A percentile compares a stretch with the other conserved stretches of the same genome.
Evolutionary conservation across 1,139 yeast genomes (phyloP).

Genomic region (Scheffersomyces stambukii): DNA sequence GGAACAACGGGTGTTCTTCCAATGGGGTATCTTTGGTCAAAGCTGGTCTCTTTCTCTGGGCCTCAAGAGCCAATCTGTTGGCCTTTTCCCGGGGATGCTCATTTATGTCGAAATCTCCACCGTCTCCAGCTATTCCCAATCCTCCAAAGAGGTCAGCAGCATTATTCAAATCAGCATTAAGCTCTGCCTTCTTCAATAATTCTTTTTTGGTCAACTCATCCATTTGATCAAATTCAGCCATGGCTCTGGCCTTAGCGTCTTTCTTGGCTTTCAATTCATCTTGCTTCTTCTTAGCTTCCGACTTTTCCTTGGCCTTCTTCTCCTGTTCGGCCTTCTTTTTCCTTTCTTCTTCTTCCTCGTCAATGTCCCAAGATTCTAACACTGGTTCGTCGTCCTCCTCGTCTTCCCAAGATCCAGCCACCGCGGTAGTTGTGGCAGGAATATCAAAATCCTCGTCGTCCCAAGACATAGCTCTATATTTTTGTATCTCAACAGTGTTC

Average conservation of each 20-base stretch:
- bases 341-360: slow-evolving; percentile 60
- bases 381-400: slow-evolving; percentile 74
- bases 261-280: slow-evolving; percentile 41
- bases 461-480: slow-evolving; percentile 52
- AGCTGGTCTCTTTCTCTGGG: slow-evolving; percentile 33
- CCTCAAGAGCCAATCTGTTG: slow-evolving; percentile 45
- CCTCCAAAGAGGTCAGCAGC: slow-evolving; percentile 92
- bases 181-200: slow-evolving; percentile 71
- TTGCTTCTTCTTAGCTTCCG: slow-evolving; percentile 34
- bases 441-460: slow-evolving; percentile 92
- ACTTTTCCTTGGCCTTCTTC: slow-evolving; percentile 41
- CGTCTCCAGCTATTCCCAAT: slow-evolving; percentile 59
- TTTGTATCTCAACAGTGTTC: neutral
- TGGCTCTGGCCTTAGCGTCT: slow-evolving; percentile 25
- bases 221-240: slow-evolving; percentile 55
- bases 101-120: slow-evolving; percentile 28
- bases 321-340: slow-evolving; percentile 42
- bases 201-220: slow-evolving; percentile 70
- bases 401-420: slow-evolving; percentile 73
- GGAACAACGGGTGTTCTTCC: slow-evolving; percentile 72
- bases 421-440: slow-evolving; percentile 47
- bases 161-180: slow-evolving; percentile 81
- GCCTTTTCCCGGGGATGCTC: slow-evolving; percentile 68
- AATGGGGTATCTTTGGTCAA: slow-evolving; percentile 67
- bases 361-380: slow-evolving; percentile 79